phyloP scores from a whole-genome alignment of 192 early-diverging fungal species.

The Coemansia aciculifera region DNA sequence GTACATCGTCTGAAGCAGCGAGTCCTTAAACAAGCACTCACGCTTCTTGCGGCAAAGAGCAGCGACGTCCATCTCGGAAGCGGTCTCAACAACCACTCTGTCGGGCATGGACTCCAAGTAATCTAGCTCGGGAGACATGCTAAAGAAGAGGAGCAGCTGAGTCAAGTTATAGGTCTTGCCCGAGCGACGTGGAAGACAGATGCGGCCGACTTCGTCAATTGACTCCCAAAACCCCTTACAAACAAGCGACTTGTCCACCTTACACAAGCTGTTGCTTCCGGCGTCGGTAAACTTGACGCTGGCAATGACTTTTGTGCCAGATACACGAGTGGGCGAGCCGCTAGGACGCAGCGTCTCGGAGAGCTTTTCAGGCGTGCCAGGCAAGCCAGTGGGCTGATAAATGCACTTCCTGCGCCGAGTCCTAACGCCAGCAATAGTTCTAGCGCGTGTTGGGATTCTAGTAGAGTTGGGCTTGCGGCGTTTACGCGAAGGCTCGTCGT shows the following conservation, averaged over 20 bases:
- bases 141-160: constrained; percentile 45
- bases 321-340: constrained; percentile 41
- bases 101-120: constrained; percentile 15
- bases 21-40: constrained; percentile 30
- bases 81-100: constrained; percentile 1
- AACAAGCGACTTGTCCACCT: constrained; percentile 46
- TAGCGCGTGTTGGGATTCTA: not conserved
- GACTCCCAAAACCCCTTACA: constrained; percentile 49
- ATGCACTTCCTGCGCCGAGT: not conserved
- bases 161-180: constrained; percentile 53
- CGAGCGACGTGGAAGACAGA: constrained; percentile 41
- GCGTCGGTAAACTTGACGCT: constrained; percentile 28
- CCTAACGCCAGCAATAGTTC: not conserved
- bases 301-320: constrained; percentile 30
- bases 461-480: not conserved
- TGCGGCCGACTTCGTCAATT: constrained; percentile 24
- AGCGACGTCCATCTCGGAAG: constrained; percentile 14
- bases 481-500: not conserved
- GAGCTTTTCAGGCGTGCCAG: constrained; percentile 28
- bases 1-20: constrained; percentile 27
- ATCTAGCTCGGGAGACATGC: constrained; percentile 16
- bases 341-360: constrained; percentile 27
- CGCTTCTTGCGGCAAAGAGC: constrained; percentile 37
- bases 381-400: not conserved
- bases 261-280: constrained; percentile 17